Evolutionary conservation across 2,329 filamentous ascomycete species (phyloP), one percentile per base, ranked within the genome.

Genomic region (Tricladium varicosporioides): DNA sequence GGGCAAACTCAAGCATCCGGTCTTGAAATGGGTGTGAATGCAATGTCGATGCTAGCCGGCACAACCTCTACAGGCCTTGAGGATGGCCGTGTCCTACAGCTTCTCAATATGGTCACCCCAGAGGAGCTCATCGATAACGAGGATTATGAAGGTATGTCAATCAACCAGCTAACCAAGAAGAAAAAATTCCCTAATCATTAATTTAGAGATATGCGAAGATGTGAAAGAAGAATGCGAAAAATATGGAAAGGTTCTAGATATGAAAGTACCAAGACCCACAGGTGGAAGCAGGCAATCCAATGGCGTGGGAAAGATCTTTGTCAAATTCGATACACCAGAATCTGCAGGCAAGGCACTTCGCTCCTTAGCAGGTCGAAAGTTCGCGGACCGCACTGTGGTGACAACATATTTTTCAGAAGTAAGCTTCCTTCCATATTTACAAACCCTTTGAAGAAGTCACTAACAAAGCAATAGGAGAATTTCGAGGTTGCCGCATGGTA

Each of bases 41-140:
- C 94, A 61, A 97, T 99, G 86, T 96, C 92, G 51, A 92, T 97
- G 83, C 89, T 99, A 67, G 94, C 94, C 40, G 92, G 93, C 57
- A 96, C 94, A 16, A 91, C 87, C 2, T 88, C 89, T 40, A 82
- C 82, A 55, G 89, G 92, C 59, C 79, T 89, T 33, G 92, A 96
- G 65, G 85, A 87, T 59, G 89, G 89, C 63, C 84, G 90, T 55
- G 93, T 99, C 14, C 73, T 99, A 59, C 93, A 96, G 75, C 78
- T 99, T 60, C 83, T 99, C 69, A 99, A 99, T 78, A 99, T 99
- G 94, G 93, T 99, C 36, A 99, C 94, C 0, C 82, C 92, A 0
- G 94, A 99, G 67, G 94, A 99, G 74, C 78, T 99, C 19, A 85
- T 97, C 75, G 92, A 97, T 70, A 87, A 86, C 51, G 92, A 97